Evolutionary conservation across 2,329 filamentous ascomycete species (phyloP), one percentile per base, ranked within the genome.

Genomic region (Aspergillus niger): DNA sequence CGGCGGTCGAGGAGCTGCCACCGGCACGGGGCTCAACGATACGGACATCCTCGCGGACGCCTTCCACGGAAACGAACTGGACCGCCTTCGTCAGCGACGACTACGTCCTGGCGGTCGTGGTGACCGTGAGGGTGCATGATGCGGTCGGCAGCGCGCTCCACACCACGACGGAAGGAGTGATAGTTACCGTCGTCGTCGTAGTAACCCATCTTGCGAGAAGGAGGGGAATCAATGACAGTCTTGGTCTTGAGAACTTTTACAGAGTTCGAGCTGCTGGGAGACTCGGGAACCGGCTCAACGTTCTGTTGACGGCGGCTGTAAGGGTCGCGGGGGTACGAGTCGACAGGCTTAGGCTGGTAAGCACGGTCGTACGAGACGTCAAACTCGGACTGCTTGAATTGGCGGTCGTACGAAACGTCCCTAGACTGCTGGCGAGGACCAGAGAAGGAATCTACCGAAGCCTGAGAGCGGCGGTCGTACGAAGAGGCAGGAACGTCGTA

Each of bases 151-250:
- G 85, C 87, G 72, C 84, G 82, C 79, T 87, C 83, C 69, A 90
- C 82, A 76, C 87, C 87, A 78, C 88, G 86, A 79, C 88, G 87
- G 83, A 91, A 86, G 70, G 85, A 88, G 81, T 90, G 88, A 81
- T 90, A 90, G 70, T 90, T 84, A 75, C 88, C 88, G 77, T 90
- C 87, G 81, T 90, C 86, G 86, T 90, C 88, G 87, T 90, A 90
- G 82, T 90, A 91, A 83, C 88, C 88, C 88, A 91, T 91, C 74
- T 88, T 87, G 83, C 78, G 79, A 76, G 81, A 79, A 74, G 78
- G 78, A 69, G 78, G 75, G 67, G 77, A 72, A 73, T 85, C 83
- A 73, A 82, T 78, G 72, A 83, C 84, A 69, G 81, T 78, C 61
- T 60, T 63, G 53, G 77, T 72, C 65, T 75, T 72, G 65, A 82